A percentile compares a stretch with the other conserved stretches of the same genome.
Evolutionary conservation across 140 eudicot species (phyloP).

Genomic region (Senecio squalidus): DNA sequence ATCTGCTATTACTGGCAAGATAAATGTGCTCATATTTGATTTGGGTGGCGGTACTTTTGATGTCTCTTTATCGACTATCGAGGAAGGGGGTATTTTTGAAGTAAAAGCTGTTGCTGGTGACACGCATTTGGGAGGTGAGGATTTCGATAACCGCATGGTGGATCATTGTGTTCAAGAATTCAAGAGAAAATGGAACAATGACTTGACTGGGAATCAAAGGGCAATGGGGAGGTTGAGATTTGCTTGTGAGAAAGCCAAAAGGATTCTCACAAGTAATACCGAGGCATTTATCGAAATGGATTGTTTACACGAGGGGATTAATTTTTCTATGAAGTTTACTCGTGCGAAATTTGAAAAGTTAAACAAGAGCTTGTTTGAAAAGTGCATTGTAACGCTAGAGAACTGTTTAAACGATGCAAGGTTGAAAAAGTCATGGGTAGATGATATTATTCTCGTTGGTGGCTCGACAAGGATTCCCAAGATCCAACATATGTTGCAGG

Average conservation of each 20-base stretch:
- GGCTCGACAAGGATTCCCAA: slow-evolving; percentile 31
- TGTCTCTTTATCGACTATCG: slow-evolving; percentile 11
- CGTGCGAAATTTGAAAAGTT: slow-evolving; percentile 24
- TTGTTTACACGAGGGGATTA: slow-evolving; percentile 14
- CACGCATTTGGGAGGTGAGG: slow-evolving; percentile 28
- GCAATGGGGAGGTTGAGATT: slow-evolving; percentile 27
- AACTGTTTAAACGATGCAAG: slow-evolving; percentile 11
- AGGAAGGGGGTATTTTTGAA: slow-evolving; percentile 3
- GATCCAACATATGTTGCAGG: slow-evolving; percentile 17
- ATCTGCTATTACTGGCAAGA: neutral
- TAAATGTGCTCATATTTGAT: slow-evolving; percentile 21
- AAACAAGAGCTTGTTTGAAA: slow-evolving; percentile 6
- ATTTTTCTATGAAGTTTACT: slow-evolving; percentile 23
- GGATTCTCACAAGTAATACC: slow-evolving; percentile 16
- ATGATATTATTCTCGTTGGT: slow-evolving; percentile 23
- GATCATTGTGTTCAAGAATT: slow-evolving; percentile 18
- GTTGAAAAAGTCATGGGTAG: slow-evolving; percentile 10
- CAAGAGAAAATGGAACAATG: slow-evolving; percentile 17
- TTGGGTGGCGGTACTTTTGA: slow-evolving; percentile 31
- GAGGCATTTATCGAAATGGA: slow-evolving; percentile 20
- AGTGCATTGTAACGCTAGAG: slow-evolving; percentile 6
- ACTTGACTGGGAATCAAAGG: slow-evolving; percentile 8
- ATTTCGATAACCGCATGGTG: slow-evolving; percentile 25
- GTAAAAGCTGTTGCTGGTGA: slow-evolving; percentile 28
- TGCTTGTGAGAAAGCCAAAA: slow-evolving; percentile 27